phyloP scores from a whole-genome alignment of 495 filamentous ascomycete species.

The Tuber aestivum region DNA sequence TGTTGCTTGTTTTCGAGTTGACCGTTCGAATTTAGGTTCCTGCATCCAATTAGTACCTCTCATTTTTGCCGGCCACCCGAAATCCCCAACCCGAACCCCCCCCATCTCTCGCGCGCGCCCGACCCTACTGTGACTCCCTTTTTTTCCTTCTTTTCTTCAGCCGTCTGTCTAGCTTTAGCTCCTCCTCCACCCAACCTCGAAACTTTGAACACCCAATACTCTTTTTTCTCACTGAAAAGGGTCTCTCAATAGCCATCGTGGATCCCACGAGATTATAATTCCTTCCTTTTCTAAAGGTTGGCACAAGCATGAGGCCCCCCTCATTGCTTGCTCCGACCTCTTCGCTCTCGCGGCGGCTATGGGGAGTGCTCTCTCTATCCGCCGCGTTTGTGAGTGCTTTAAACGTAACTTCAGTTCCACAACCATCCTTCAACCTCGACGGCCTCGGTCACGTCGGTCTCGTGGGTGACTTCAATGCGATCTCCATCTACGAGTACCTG shows the following conservation, averaged over 20 bases:
- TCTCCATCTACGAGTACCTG: constrained; percentile 81
- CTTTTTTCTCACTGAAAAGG: background rate
- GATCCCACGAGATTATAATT: constrained; percentile 18
- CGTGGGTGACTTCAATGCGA: constrained; percentile 82
- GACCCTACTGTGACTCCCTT: constrained; percentile 10
- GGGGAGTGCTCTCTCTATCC: constrained; percentile 47
- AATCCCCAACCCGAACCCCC: constrained; percentile 15
- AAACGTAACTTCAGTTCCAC: constrained; percentile 62
- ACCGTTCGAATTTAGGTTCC: constrained; percentile 15
- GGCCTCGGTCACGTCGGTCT: constrained; percentile 77
- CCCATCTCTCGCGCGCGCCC: constrained; percentile 7
- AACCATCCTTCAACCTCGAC: constrained; percentile 74
- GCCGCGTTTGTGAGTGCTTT: constrained; percentile 54
- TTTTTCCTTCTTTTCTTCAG: constrained; percentile 6
- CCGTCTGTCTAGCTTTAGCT: constrained; percentile 3
- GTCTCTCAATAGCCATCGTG: constrained; percentile 31
- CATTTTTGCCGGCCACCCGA: constrained; percentile 27
- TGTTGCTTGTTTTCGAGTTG: background rate
- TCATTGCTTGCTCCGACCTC: constrained; percentile 55
- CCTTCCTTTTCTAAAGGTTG: constrained; percentile 19
- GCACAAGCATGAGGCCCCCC: constrained; percentile 50
- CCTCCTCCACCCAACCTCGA: background rate
- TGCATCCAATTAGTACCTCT: constrained; percentile 16
- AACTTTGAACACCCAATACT: background rate
- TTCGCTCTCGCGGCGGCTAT: constrained; percentile 45